Base-by-base conservation (phyloP, 352 stramenopile species). In the Aphanomyces stellatus region DNA sequence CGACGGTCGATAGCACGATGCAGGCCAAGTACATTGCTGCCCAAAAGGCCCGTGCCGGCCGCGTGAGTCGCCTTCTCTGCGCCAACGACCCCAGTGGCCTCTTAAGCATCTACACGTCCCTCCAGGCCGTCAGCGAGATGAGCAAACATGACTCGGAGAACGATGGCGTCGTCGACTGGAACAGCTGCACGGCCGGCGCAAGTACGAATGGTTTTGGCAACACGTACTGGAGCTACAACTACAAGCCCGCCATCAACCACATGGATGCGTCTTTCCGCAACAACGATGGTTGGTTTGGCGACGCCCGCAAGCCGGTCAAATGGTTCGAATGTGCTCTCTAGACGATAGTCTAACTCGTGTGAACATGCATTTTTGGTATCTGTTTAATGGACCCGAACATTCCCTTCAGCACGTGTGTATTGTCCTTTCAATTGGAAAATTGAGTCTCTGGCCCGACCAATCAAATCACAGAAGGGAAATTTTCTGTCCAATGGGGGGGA, bases 201-300 rank as follows among this genome's bases (percentile, higher is more conserved):
- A 28, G 40, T 1, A 25, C 30, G 4, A 37, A 27, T 5, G 34
- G 40, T 24, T 76, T 71, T 61, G 40, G 28, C 19, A 62, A 43
- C 8, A 69, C 55, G 15, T 73, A 53, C 53, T 77, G 65, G 57
- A 64, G 62, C 42, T 57, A 57, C 10, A 74, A 65, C 55, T 78
- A 78, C 64, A 55, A 65, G n/a, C 65, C 72, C n/a, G 46, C 35
- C n/a, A 65, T 78, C 28, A 78, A 78, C 46, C 72, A 78, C 66
- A 41, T 57, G 22, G 72, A 78, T 30, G 60, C 48, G 11, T 49
- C 55, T 33, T 67, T 75, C 63, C 57, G 60, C 30, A 63, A 73
- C 48, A 59, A 56, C 34, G 60, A 75, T 41, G 71, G 66, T n/a
- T 59, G 40, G 37, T 73, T 55, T 30, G 71, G 71, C 34, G 59